These are phyloP conservation scores for Pseudocercospora eumusae DNA, from an alignment of 2,329 filamentous ascomycete genomes.

Conservation along the genomic window DNA sequence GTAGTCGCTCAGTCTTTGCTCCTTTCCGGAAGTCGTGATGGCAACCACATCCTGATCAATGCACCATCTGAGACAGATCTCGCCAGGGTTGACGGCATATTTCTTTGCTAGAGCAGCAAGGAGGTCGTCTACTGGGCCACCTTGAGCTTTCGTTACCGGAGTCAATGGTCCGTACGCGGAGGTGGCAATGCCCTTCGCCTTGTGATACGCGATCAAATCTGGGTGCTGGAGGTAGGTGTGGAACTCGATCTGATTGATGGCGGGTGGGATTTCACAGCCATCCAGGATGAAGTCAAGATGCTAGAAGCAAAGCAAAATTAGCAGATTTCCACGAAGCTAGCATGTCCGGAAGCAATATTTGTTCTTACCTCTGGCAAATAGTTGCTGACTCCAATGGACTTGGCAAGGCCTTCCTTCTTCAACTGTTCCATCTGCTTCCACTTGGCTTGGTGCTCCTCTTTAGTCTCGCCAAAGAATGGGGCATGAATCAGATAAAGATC, in stretches of 20 bases:
- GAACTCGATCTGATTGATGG: constrained; percentile 68
- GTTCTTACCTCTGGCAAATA: constrained; percentile 48
- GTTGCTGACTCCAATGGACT: constrained; percentile 65
- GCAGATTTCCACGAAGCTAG: neutral
- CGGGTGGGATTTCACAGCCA: constrained; percentile 58
- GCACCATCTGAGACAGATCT: constrained; percentile 61
- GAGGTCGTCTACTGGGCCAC: constrained; percentile 58
- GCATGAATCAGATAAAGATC: constrained; percentile 65
- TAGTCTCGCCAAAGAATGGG: constrained; percentile 59
- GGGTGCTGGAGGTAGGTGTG: constrained; percentile 68
- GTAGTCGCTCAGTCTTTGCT: constrained; percentile 61
- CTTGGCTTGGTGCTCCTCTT: constrained; percentile 57
- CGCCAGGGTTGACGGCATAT: constrained; percentile 59
- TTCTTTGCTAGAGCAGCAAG: constrained; percentile 58
- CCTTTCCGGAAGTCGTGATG: constrained; percentile 63
- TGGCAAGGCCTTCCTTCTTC: constrained; percentile 58
- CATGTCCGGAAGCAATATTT: neutral
- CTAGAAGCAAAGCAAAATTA: constrained; percentile 14
- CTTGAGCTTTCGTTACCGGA: constrained; percentile 56
- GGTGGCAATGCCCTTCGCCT: constrained; percentile 52
- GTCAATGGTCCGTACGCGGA: constrained; percentile 51
- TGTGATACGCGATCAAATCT: constrained; percentile 58
- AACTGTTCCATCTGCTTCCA: constrained; percentile 64
- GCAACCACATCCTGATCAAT: constrained; percentile 62
- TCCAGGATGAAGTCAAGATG: constrained; percentile 59